Base-by-base conservation (phyloP, 1,284 basidiomycete species). In the Heterobasidion irregulare region DNA sequence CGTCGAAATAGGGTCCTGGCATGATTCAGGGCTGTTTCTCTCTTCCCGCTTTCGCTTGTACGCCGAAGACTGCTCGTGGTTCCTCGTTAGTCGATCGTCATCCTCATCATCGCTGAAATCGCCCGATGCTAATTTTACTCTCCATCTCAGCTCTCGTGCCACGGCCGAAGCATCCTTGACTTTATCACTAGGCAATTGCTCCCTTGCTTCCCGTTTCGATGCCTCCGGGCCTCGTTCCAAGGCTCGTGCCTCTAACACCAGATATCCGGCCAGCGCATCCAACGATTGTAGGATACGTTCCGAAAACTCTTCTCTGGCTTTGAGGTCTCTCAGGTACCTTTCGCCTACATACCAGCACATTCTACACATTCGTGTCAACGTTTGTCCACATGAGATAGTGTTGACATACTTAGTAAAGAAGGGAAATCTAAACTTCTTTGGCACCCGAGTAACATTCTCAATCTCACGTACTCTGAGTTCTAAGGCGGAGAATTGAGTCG, bases 351-450 rank as follows among this genome's bases (percentile, higher is more conserved):
- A 94, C 92, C 92, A 95, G 63, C 89, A 93, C 7, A 95, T 74
- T 66, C 92, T 94, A 32, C 18, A 10, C 12, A 33, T 53, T 53
- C 19, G 45, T 16, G 47, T 56, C 53, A 15, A 59, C 26, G 32
- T 13, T 8, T 47, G 18, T 36, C 36, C 12, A 51, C 43, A 9
- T 36, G 45, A n/a, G 36, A 16, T 50, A 45, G 26, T 51, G 36
- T 36, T 43, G 45, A 52, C 78, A 52, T 65, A 92, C 91, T 80
- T 87, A 55, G 84, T 75, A 64, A 95, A 93, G 65, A 84, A 75
- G 0, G 96, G 96, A 64, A 95, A 99, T 45, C 94, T 80, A 69
- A 98, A 98, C 67, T 94, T 94, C 68, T 91, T 92, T 0, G 96
- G 94, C 0, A 98, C 96, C 56, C 90, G 88, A 2, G 95, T 98